Evolutionary conservation across 2,329 filamentous ascomycete species (phyloP), one percentile per base, ranked within the genome.

Genomic region (Xylaria sp.): DNA sequence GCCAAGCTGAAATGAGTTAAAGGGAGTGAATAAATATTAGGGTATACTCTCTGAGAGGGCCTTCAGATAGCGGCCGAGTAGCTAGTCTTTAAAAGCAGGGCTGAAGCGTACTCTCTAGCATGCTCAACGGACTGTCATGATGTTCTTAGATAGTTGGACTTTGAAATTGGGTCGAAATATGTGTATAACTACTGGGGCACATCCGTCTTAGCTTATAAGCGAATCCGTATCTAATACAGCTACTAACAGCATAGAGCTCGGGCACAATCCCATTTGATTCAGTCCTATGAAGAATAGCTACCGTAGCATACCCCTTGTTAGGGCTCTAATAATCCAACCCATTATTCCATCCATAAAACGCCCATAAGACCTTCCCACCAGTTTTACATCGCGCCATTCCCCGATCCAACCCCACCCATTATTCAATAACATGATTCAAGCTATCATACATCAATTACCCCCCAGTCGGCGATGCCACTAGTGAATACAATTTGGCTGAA

Each of bases 401-500:
- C 36, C 36, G 61, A 65, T 40, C 49, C 49, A 61, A 53, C 15
- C 57, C 28, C n/a, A 38, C 23, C 60, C 31, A 64, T 67, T 65
- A 53, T 46, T 59, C 26, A 44, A 53, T 40, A 53, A 44, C 44
- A 38, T 11, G 40, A 58, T 17, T 28, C n/a, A 20, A 51, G 46
- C 31, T 68, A 68, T 68, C 56, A 65, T 68, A 68, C 66, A 68
- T 46, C 48, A 11, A 20, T 46, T 44, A 31, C 40, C 56, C 26
- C 7, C 20, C 15, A 33, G 38, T 23, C n/a, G 11, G 9, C n/a
- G 6, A n/a, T 54, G 33, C 20, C 28, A 58, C 40, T 17, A 63
- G 40, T 59, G 59, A 49, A 62, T 67, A 69, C 63, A 69, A 40
- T 31, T 44, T 46, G 20, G 46, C 69, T 67, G 57, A 61, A 63